Base-by-base conservation (phyloP, 148 eudicot species). In the Cornus suecica region DNA sequence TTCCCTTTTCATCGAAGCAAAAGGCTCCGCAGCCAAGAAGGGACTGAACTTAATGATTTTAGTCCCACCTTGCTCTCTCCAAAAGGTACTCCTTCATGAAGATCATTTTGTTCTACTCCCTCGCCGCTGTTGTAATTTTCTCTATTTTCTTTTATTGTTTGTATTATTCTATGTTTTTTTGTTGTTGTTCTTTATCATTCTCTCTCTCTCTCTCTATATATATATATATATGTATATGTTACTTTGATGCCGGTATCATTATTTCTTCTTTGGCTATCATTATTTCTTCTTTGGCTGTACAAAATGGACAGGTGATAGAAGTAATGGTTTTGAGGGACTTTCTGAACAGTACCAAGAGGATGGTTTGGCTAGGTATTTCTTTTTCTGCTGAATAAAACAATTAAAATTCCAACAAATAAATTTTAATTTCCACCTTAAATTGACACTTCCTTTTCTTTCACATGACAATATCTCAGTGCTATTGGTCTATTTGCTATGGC, bases 401-500 rank as follows among this genome's bases (percentile, higher is more conserved):
- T 41, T 31, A 22, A 32, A 72, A 0, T 72, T 23, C 27, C 16
- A 27, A 4, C 20, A 30, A 68, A n/a, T 51, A 41, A 23, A 22
- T 11, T 11, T 20, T 13, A 37, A 11, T 71, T 73, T 29, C 41
- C 62, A n/a, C 18, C 26, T 24, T 10, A 2, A 34, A 65, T 18
- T 65, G 69, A 0, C 45, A 42, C 42, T 51, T 73, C 20, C 32
- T 41, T 58, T 80, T 56, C n/a, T 65, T 64, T 87, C 58, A 48
- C 69, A 42, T 73, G 67, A 51, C 76, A 62, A 66, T 73, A 41
- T 74, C 83, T 72, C 93, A 95, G 97, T 70, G 94, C 85, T 70
- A 84, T 91, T 73, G 71, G 87, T 64, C 78, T 89, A 25, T 76
- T 95, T 77, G 86, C 85, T 41, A 48, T 85, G 87, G 90, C 97